These are phyloP conservation scores for Entomortierella parvispora DNA, from an alignment of 192 early-diverging fungal genomes.

Conservation along the genomic window DNA sequence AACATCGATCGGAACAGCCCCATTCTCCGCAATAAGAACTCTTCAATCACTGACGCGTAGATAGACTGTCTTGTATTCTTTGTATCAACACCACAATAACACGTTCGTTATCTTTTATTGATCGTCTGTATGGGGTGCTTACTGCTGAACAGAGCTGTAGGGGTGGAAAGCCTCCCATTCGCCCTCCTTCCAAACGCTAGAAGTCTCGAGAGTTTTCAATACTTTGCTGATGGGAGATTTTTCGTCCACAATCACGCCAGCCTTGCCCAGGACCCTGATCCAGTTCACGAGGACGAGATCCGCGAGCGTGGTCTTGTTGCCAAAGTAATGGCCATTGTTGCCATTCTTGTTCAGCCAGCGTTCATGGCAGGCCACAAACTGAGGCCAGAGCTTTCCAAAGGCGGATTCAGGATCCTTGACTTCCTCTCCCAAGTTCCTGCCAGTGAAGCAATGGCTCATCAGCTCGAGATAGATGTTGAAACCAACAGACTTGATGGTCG, in stretches of 20 bases:
- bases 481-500: conserved; percentile 22
- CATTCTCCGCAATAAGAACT: no score
- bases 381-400: conserved; percentile 28
- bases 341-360: conserved; percentile 36
- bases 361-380: conserved; percentile 20
- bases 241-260: not conserved
- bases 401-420: conserved; percentile 1
- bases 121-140: no score
- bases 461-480: conserved; percentile 38
- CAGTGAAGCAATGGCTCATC: conserved; percentile 9
- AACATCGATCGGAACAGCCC: no score
- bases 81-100: no score
- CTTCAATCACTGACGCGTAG: no score
- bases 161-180: not conserved
- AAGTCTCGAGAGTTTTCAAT: not conserved
- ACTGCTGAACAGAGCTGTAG: not conserved
- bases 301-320: conserved; percentile 7
- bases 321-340: conserved; percentile 33
- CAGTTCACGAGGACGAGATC: conserved; percentile 23
- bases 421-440: conserved; percentile 6
- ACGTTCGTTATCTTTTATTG: no score
- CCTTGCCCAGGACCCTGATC: conserved; percentile 8
- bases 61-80: no score
- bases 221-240: not conserved
- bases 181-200: not conserved